Percentiles rank a stretch among this genome's conserved stretches.
These are phyloP conservation scores for Trichoderma sp. DNA, from an alignment of 2,329 filamentous ascomycete genomes.

Conservation along the genomic window DNA sequence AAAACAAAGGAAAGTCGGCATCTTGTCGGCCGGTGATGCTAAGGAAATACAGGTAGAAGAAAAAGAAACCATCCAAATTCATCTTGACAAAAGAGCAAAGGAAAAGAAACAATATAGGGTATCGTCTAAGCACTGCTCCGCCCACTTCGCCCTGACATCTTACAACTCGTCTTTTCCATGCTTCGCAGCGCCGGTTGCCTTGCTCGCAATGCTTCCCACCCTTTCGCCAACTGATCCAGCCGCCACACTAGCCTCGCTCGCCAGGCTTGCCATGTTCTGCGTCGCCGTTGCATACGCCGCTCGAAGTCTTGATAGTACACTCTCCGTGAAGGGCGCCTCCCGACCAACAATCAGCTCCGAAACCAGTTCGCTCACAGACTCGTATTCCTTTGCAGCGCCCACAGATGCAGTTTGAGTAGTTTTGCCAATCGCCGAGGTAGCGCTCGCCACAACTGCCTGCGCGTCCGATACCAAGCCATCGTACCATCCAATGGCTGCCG, in stretches of 20 bases:
- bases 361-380: constrained; percentile 66
- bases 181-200: constrained; percentile 44
- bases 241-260: constrained; percentile 34
- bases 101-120: constrained; percentile 10
- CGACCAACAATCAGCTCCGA: constrained; percentile 74
- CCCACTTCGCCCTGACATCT: constrained; percentile 18
- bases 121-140: constrained; percentile 13
- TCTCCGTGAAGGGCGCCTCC: constrained; percentile 78
- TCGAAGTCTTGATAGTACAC: constrained; percentile 68
- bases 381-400: constrained; percentile 61
- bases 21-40: not conserved
- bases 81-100: not conserved
- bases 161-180: constrained; percentile 42
- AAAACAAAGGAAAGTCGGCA: not conserved
- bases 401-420: constrained; percentile 61
- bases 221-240: constrained; percentile 35
- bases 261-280: constrained; percentile 48
- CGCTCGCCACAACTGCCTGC: constrained; percentile 57
- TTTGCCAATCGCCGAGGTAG: constrained; percentile 45
- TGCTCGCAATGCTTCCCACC: constrained; percentile 38
- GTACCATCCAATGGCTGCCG: constrained; percentile 56
- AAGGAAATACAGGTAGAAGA: not conserved
- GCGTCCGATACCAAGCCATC: constrained; percentile 46
- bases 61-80: not conserved
- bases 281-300: constrained; percentile 68